Base-by-base conservation (phyloP, 257 asterid species). In the Nicotiana otophora region DNA sequence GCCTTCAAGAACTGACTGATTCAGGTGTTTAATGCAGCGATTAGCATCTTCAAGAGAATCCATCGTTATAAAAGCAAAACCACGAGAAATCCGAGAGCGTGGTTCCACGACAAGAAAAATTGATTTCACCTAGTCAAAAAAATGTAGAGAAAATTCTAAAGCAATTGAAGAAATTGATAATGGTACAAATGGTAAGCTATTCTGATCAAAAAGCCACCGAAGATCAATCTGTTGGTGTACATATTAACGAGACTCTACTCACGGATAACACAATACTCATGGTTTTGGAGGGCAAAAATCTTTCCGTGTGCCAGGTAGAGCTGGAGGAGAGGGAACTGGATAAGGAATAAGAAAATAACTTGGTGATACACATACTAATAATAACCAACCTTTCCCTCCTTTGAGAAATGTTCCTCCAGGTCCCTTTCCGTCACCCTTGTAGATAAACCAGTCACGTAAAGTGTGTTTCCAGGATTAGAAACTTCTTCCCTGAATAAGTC, bases 21-120 rank as follows among this genome's bases (percentile, higher is more conserved):
- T 83, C 30, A 86, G 89, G 81, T 88, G 80, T 84, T 84, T 84
- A 28, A 88, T 67, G 68, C 91, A 88, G 16, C 83, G 88, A 12
- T 82, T 87, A 9, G 91, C 91, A 83, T 86, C 91, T 81, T 86
- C 88, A 55, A 61, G 62, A 65, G 84, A 82, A 60, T 88, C 87
- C 91, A 88, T 88, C 2, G 88, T 88, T 31, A 86, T 82, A 81
- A 88, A 86, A 55, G 87, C 89, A 84, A 88, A 88, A 33, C 91
- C 91, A 77, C 89, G 88, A 63, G 89, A 88, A 58, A 80, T 85
- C 51, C 81, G 84, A 30, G 89, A 82, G 17, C 84, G 91, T 10
- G 91, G 91, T 31, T 88, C 89, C 33, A 85, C 57, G 16, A 86
- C 91, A 8, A 88, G 83, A 76, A 81, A 81, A 9, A 66, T 4